Conservation (phyloP, 1,139 yeast genomes). For the Wickerhamiella infanticola region DNA sequence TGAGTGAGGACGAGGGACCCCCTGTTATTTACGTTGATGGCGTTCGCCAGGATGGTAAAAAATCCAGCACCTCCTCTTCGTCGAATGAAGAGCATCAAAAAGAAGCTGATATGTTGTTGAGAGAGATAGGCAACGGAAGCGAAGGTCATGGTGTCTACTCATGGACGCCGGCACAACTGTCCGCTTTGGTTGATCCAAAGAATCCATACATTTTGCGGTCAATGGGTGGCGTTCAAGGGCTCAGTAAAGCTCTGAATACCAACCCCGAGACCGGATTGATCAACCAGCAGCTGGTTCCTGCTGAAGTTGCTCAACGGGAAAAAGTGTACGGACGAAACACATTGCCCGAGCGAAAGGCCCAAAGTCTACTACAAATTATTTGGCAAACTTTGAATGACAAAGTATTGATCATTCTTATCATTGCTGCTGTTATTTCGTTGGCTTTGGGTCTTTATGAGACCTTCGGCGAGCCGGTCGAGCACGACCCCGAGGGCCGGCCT, state of each 20-base stretch:
- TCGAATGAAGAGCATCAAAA: neutral
- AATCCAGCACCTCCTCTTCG: neutral
- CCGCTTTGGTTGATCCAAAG: constrained; percentile 27
- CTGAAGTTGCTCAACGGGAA: constrained; percentile 24
- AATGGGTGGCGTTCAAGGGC: constrained; percentile 21
- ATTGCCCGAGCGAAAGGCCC: constrained; percentile 54
- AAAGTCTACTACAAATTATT: constrained; percentile 52
- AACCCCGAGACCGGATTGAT: constrained; percentile 21
- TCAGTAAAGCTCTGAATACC: constrained; percentile 21
- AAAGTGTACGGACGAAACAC: constrained; percentile 47
- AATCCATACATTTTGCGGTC: constrained; percentile 23
- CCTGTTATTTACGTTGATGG: neutral
- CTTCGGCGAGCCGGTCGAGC: constrained; percentile 64
- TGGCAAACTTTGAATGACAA: constrained; percentile 83
- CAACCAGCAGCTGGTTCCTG: constrained; percentile 14
- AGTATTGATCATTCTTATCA: constrained; percentile 64
- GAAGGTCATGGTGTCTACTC: constrained; percentile 5
- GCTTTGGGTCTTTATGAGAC: constrained; percentile 88
- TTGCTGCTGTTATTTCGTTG: constrained; percentile 79
- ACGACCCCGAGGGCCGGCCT: constrained; percentile 60
- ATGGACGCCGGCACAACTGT: constrained; percentile 22
- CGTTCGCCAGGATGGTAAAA: neutral
- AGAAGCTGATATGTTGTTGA: neutral
- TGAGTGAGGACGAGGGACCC: neutral
- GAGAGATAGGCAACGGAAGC: neutral